phyloP scores from a whole-genome alignment of 2,329 filamentous ascomycete species.

The Penicillium occitanis region DNA sequence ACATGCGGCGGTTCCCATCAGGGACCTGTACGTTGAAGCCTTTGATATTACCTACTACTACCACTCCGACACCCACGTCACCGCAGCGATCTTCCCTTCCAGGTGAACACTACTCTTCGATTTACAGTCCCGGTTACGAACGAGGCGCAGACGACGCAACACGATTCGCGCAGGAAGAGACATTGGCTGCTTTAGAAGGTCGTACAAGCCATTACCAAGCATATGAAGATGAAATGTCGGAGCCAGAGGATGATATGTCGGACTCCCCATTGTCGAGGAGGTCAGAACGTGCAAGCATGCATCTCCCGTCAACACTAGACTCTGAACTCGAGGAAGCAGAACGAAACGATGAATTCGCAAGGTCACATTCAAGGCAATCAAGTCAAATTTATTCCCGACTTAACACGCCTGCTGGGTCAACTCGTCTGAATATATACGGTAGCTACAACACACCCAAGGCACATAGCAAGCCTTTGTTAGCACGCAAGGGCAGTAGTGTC shows the following conservation, averaged over 20 bases:
- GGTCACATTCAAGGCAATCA: not conserved
- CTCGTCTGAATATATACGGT: not conserved
- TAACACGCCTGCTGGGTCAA: constrained; percentile 6
- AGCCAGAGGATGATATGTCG: constrained; percentile 13
- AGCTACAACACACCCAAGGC: constrained; percentile 7
- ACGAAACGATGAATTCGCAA: not conserved
- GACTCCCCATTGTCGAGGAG: constrained; percentile 10
- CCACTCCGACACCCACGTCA: constrained; percentile 16
- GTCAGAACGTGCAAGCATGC: not conserved
- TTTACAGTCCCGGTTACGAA: constrained; percentile 25
- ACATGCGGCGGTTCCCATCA: constrained; percentile 37
- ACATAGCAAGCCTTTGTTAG: not conserved
- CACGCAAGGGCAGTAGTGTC: not conserved
- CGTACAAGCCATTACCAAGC: constrained; percentile 27
- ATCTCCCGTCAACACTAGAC: constrained; percentile 3
- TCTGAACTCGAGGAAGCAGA: constrained; percentile 17
- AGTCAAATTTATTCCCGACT: not conserved
- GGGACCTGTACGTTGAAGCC: constrained; percentile 38
- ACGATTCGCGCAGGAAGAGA: constrained; percentile 34
- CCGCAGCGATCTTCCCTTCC: constrained; percentile 9
- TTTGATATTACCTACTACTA: constrained; percentile 31
- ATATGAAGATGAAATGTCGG: constrained; percentile 28
- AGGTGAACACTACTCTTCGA: not conserved
- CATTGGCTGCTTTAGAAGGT: constrained; percentile 36
- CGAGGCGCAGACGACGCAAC: not conserved